Percentiles rank a stretch among this genome's conserved stretches.
Evolutionary conservation across 169 alveolate species (phyloP).

Genomic region (Cryptosporidium viatorum): DNA sequence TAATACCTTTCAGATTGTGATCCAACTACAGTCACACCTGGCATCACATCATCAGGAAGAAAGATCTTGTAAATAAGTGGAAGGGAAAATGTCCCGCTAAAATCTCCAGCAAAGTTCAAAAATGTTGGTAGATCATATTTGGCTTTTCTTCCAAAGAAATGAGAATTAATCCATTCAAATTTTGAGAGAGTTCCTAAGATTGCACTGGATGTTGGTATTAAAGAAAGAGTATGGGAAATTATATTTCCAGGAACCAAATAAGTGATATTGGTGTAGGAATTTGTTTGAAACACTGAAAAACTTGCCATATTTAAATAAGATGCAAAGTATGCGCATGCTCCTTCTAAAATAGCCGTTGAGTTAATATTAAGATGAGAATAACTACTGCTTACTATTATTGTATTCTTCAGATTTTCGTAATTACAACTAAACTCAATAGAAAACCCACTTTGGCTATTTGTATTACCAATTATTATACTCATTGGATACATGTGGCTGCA

Average conservation of each 20-base stretch:
- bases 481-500: slow-evolving; percentile 59
- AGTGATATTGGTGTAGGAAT: slow-evolving; percentile 41
- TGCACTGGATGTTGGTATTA: slow-evolving; percentile 56
- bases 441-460: slow-evolving; percentile 49
- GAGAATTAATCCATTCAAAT: slow-evolving; percentile 53
- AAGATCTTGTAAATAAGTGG: slow-evolving; percentile 51
- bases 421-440: slow-evolving; percentile 60
- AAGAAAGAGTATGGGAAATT: slow-evolving; percentile 54
- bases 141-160: slow-evolving; percentile 31
- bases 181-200: slow-evolving; percentile 39
- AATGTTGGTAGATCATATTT: slow-evolving; percentile 32
- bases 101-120: slow-evolving; percentile 44
- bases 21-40: slow-evolving; percentile 39
- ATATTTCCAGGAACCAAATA: slow-evolving; percentile 63
- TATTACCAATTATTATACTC: slow-evolving; percentile 60
- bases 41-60: slow-evolving; percentile 66
- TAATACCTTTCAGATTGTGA: slow-evolving; percentile 7
- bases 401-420: background rate
- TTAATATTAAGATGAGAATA: slow-evolving; percentile 34
- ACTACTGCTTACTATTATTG: slow-evolving; percentile 19
- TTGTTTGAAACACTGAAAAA: slow-evolving; percentile 58
- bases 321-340: slow-evolving; percentile 70
- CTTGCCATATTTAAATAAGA: slow-evolving; percentile 66
- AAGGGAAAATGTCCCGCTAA: slow-evolving; percentile 67
- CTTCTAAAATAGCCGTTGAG: slow-evolving; percentile 67